Conservation (phyloP, 129 eudicot species). For the Heracleum sosnowskyi region DNA sequence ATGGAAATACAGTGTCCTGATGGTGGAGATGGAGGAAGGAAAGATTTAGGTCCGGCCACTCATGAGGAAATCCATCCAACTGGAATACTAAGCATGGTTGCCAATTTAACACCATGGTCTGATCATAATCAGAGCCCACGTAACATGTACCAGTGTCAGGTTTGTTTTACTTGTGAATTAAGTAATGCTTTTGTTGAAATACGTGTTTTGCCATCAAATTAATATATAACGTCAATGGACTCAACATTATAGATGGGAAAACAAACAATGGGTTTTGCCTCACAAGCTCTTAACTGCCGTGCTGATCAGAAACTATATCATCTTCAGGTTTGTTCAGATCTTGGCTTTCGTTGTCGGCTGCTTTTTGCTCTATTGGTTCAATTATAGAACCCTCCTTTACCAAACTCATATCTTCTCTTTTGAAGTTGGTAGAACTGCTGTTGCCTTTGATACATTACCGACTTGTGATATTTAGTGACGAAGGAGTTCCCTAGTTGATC, state of each 20-base stretch:
- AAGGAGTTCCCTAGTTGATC: background rate
- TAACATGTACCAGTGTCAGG: conserved; percentile 99
- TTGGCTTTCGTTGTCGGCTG: background rate
- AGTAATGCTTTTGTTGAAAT: background rate
- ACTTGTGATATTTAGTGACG: background rate
- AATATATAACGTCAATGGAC: background rate
- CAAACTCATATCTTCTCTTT: background rate
- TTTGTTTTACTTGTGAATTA: conserved; percentile 12
- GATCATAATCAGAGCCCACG: conserved; percentile 99
- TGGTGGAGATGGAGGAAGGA: conserved; percentile 88
- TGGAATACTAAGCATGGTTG: conserved; percentile 89
- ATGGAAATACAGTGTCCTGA: conserved; percentile 95
- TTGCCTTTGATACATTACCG: background rate
- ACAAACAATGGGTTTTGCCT: conserved; percentile 95
- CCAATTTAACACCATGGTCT: conserved; percentile 95
- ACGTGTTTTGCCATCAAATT: background rate
- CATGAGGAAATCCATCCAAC: conserved; percentile 99
- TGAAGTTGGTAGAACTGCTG: background rate
- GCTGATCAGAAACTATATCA: conserved; percentile 96
- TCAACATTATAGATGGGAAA: conserved; percentile 70
- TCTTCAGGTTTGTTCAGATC: conserved; percentile 60
- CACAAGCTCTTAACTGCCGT: conserved; percentile 70
- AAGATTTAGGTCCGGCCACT: conserved; percentile 59
- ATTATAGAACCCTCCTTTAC: background rate
- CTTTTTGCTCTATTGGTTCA: background rate